phyloP scores from a whole-genome alignment of 305 asterid species.

The Euphrasia arctica region DNA sequence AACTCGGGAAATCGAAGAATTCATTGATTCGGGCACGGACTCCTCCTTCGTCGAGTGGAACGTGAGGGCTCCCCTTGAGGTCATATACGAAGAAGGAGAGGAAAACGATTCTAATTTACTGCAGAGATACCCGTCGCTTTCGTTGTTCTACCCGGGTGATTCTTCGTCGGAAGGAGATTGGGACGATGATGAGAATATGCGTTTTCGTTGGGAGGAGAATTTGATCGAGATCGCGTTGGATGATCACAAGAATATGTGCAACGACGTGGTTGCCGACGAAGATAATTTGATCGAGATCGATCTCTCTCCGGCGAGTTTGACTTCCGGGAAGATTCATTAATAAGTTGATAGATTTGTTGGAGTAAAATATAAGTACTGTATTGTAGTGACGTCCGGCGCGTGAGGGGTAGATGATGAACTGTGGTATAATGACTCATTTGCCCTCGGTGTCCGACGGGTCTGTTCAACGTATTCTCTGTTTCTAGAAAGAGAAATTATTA shows the following conservation, averaged over 20 bases:
- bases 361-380: no score
- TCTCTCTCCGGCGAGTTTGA: constrained; percentile 43
- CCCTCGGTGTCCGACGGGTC: constrained; percentile 13
- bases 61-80: constrained; percentile 85
- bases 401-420: neutral
- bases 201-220: constrained; percentile 67
- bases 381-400: no score
- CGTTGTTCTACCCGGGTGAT: constrained; percentile 75
- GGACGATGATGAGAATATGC: constrained; percentile 37
- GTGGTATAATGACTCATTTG: constrained; percentile 25
- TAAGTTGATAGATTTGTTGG: no score
- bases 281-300: constrained; percentile 86
- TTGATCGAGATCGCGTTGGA: constrained; percentile 74
- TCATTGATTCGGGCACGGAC: constrained; percentile 1
- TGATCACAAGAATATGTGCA: constrained; percentile 22
- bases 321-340: constrained; percentile 20
- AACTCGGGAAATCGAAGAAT: constrained; percentile 13
- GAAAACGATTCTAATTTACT: constrained; percentile 30
- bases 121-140: constrained; percentile 56
- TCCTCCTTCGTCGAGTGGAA: constrained; percentile 68
- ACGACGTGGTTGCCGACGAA: constrained; percentile 47
- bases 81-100: constrained; percentile 72
- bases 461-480: neutral
- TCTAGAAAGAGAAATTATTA: no score
- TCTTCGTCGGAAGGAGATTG: constrained; percentile 34